Evolutionary conservation across 2,329 filamentous ascomycete species (phyloP).

Genomic region (Stagonosporopsis vannaccii): DNA sequence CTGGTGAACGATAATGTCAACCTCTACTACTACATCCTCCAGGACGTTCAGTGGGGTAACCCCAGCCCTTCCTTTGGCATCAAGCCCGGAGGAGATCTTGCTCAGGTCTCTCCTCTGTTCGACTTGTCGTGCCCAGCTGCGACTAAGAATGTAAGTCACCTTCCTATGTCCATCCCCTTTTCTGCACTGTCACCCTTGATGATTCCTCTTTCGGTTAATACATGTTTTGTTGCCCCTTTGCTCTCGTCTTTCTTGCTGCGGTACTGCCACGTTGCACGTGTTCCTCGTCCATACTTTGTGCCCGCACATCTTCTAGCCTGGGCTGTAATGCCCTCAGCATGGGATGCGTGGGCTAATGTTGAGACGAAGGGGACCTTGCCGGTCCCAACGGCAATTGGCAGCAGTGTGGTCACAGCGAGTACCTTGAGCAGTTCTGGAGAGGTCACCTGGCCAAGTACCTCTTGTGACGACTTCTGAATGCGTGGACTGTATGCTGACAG

Average conservation of each 20-base stretch:
- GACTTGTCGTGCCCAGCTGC: slow-evolving; percentile 46
- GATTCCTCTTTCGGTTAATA: slow-evolving; percentile 29
- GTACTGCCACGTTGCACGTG: slow-evolving; percentile 17
- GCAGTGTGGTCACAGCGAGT: slow-evolving; percentile 17
- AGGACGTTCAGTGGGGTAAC: slow-evolving; percentile 66
- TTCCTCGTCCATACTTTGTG: slow-evolving; percentile 16
- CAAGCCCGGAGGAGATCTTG: slow-evolving; percentile 57
- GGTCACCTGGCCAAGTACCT: slow-evolving; percentile 5
- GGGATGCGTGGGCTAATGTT: slow-evolving; percentile 39
- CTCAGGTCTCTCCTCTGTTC: slow-evolving; percentile 41
- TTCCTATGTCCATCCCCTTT: slow-evolving; percentile 25
- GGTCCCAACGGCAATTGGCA: slow-evolving; percentile 16
- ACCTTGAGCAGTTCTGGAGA: slow-evolving; percentile 19
- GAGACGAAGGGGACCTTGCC: slow-evolving; percentile 27
- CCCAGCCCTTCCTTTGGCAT: slow-evolving; percentile 76
- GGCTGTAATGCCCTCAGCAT: slow-evolving; percentile 23
- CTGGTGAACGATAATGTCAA: slow-evolving; percentile 64
- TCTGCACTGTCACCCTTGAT: slow-evolving; percentile 30
- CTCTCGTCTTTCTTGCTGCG: slow-evolving; percentile 23
- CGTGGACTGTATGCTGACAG: background rate
- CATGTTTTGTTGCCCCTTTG: slow-evolving; percentile 24
- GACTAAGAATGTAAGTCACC: slow-evolving; percentile 38
- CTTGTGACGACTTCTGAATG: background rate
- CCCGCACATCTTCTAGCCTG: slow-evolving; percentile 22
- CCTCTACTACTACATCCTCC: slow-evolving; percentile 77